Conservation (phyloP, 1,284 basidiomycete species). For the Rhodotorula sp. region DNA sequence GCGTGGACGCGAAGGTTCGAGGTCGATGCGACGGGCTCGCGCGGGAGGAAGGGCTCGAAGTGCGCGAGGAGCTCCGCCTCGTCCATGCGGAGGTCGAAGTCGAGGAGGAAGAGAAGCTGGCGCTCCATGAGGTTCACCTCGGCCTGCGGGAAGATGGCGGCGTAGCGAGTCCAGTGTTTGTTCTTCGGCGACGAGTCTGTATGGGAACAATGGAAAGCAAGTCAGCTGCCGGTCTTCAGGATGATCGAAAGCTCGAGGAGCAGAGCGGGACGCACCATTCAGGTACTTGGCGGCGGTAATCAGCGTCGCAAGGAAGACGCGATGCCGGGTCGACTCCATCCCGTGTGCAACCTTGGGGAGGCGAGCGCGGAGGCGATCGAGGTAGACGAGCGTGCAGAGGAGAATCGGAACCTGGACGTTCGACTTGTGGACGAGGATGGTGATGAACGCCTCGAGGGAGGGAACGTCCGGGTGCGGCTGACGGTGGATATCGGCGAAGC, state of each 20-base stretch:
- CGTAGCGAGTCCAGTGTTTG: conserved; percentile 81
- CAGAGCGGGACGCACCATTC: conserved; percentile 69
- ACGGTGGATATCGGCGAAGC: conserved; percentile 11
- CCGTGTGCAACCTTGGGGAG: conserved; percentile 78
- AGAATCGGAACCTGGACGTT: conserved; percentile 83
- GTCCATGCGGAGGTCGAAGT: conserved; percentile 83
- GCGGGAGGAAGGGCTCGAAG: conserved; percentile 39
- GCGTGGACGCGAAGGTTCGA: conserved; percentile 10
- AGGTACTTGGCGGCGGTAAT: conserved; percentile 96
- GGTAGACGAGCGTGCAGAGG: conserved; percentile 86
- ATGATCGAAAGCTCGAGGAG: background rate
- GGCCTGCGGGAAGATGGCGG: conserved; percentile 61
- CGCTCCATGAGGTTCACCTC: conserved; percentile 94
- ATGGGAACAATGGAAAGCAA: background rate
- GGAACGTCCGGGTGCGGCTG: conserved; percentile 55
- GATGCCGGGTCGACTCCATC: conserved; percentile 86
- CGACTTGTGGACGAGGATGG: conserved; percentile 75
- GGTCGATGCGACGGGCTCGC: conserved; percentile 17
- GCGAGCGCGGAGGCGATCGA: conserved; percentile 78
- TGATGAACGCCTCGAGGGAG: conserved; percentile 82
- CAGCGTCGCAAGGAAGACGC: conserved; percentile 90
- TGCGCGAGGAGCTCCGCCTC: conserved; percentile 61
- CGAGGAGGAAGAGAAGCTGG: conserved; percentile 82
- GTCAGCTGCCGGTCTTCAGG: background rate
- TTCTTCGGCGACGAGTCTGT: conserved; percentile 66